Evolutionary conservation across 352 stramenopile species (phyloP).

Genomic region (Peronospora farinosa): DNA sequence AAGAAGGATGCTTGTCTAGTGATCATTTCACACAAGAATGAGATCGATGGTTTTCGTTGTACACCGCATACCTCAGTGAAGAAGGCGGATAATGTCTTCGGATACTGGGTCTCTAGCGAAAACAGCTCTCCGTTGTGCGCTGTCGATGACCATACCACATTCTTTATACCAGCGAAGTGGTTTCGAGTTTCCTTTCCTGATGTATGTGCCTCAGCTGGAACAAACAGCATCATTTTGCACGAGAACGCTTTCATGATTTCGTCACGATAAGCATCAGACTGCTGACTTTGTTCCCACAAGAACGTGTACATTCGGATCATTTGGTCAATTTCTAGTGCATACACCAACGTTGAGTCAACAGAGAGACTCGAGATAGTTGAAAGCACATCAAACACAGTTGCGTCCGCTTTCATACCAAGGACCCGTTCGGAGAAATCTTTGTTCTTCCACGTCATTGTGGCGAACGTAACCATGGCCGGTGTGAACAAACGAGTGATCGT

Average conservation of each 20-base stretch:
- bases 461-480: constrained; percentile 44
- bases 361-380: constrained; percentile 30
- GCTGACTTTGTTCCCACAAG: constrained; percentile 36
- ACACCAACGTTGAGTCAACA: constrained; percentile 12
- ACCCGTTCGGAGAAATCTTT: constrained; percentile 28
- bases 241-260: constrained; percentile 28
- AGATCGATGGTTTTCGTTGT: constrained; percentile 49
- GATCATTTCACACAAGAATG: constrained; percentile 38
- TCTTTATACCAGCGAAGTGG: constrained; percentile 25
- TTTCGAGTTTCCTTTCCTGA: neutral
- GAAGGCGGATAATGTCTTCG: constrained; percentile 44
- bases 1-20: neutral
- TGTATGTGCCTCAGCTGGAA: neutral
- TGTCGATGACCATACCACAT: constrained; percentile 41
- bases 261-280: constrained; percentile 10
- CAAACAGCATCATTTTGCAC: constrained; percentile 26
- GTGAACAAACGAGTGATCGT: constrained; percentile 36
- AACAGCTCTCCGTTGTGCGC: constrained; percentile 27
- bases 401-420: constrained; percentile 41
- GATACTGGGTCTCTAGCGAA: constrained; percentile 47
- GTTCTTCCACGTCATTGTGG: constrained; percentile 31
- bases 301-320: constrained; percentile 37
- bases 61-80: constrained; percentile 64
- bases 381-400: constrained; percentile 39
- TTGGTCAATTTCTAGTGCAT: constrained; percentile 17